Percentiles rank a stretch among this genome's conserved stretches.
These are phyloP conservation scores for Chalciporus sp. DNA, from an alignment of 1,284 basidiomycete species.

Conservation along the genomic window DNA sequence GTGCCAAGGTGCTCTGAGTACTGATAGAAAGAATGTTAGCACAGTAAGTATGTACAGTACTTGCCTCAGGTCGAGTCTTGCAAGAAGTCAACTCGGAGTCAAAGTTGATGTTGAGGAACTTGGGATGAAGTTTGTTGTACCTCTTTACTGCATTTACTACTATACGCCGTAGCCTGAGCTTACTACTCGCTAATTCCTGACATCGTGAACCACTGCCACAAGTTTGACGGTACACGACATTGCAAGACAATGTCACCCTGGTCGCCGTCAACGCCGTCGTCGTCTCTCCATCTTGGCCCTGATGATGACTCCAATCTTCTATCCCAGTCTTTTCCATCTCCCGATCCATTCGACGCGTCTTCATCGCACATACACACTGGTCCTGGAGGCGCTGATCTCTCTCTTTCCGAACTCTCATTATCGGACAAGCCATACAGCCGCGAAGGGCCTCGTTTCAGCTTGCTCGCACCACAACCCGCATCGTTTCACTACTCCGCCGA, in stretches of 20 bases:
- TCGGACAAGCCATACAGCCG: slow-evolving; percentile 39
- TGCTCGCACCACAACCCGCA: slow-evolving; percentile 41
- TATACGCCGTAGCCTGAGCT: too few species aligned
- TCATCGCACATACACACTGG: slow-evolving; percentile 47
- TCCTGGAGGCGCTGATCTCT: slow-evolving; percentile 55
- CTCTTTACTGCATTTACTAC: too few species aligned
- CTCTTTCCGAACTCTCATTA: slow-evolving; percentile 63
- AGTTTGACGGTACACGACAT: neutral
- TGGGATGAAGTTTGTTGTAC: too few species aligned
- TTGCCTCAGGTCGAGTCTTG: too few species aligned
- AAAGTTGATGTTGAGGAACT: too few species aligned
- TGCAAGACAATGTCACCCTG: slow-evolving; percentile 33
- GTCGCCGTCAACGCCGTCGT: slow-evolving; percentile 34
- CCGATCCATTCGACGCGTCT: slow-evolving; percentile 36
- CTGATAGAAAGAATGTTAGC: too few species aligned
- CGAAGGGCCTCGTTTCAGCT: slow-evolving; percentile 40
- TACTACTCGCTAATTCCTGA: too few species aligned
- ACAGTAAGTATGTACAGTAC: too few species aligned
- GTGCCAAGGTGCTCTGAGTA: too few species aligned
- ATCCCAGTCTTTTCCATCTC: slow-evolving; percentile 49
- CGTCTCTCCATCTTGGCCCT: slow-evolving; percentile 24
- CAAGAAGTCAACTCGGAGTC: too few species aligned
- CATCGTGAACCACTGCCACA: neutral
- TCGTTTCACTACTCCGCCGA: slow-evolving; percentile 28
- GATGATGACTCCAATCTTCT: slow-evolving; percentile 48